Evolutionary conservation across 345 rosid species (phyloP).

Genomic region (Laguncularia racemosa): DNA sequence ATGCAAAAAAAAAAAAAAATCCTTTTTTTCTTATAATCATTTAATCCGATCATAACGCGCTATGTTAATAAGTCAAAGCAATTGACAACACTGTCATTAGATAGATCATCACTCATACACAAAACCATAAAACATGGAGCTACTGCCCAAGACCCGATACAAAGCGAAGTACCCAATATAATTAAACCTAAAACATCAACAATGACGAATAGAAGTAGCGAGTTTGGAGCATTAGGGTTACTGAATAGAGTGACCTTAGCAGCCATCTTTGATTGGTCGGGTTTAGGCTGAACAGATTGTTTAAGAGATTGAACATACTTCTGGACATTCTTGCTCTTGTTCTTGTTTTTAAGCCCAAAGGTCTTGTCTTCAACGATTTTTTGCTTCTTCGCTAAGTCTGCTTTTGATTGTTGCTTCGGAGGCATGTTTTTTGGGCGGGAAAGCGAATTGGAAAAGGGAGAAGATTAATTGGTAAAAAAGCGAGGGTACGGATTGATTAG

Average conservation of each 20-base stretch:
- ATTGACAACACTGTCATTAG: not conserved
- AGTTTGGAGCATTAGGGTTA: not conserved
- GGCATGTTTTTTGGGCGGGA: slow-evolving; percentile 32
- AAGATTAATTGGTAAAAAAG: too few species aligned
- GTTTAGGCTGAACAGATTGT: slow-evolving; percentile 74
- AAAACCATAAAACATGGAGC: too few species aligned
- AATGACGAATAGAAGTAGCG: too few species aligned
- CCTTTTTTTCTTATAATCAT: not conserved
- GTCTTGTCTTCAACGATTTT: slow-evolving; percentile 93
- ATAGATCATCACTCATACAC: not conserved
- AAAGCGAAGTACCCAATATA: too few species aligned
- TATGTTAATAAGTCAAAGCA: not conserved
- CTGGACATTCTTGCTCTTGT: slow-evolving; percentile 92
- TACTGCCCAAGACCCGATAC: too few species aligned
- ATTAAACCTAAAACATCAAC: too few species aligned
- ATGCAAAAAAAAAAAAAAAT: too few species aligned
- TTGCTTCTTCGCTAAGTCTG: slow-evolving; percentile 88
- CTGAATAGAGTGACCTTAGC: slow-evolving; percentile 47
- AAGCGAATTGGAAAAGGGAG: too few species aligned
- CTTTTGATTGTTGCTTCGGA: slow-evolving; percentile 81
- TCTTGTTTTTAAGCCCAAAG: slow-evolving; percentile 88
- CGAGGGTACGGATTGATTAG: too few species aligned
- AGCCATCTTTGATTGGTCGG: slow-evolving; percentile 53
- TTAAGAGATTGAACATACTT: slow-evolving; percentile 84
- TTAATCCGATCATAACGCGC: not conserved